These are phyloP conservation scores for Cyclotella choctawhatcheeana DNA, from an alignment of 108 stramenopile species.

Conservation along the genomic window DNA sequence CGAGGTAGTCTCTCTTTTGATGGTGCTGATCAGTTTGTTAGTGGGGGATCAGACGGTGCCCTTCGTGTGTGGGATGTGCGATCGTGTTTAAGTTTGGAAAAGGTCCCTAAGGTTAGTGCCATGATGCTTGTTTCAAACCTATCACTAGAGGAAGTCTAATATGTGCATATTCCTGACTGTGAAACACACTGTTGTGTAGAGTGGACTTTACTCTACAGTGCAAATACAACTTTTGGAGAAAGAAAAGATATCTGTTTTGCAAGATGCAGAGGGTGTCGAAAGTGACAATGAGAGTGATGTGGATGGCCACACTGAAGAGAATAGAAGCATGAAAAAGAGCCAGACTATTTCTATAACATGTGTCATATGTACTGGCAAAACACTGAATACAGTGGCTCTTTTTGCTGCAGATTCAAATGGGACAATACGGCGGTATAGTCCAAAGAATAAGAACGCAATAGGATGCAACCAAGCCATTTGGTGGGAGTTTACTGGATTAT, in stretches of 20 bases:
- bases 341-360: constrained; percentile 24
- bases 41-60: constrained; percentile 31
- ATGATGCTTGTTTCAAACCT: too few species aligned
- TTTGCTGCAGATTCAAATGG: constrained; percentile 36
- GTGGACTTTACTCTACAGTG: constrained; percentile 31
- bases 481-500: constrained; percentile 32
- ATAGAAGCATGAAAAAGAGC: background rate
- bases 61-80: constrained; percentile 35
- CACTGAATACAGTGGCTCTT: constrained; percentile 4
- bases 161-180: too few species aligned
- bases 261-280: constrained; percentile 1
- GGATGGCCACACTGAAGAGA: background rate
- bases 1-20: background rate
- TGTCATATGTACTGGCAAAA: constrained; percentile 17
- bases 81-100: constrained; percentile 25
- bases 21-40: constrained; percentile 36
- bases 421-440: constrained; percentile 33
- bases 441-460: constrained; percentile 13
- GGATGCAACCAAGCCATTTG: constrained; percentile 20
- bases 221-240: constrained; percentile 19
- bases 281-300: background rate
- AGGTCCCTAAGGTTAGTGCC: constrained; percentile 38
- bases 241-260: constrained; percentile 11
- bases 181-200: too few species aligned
- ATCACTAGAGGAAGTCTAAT: too few species aligned